These are phyloP conservation scores for Medicago truncatula DNA, from an alignment of 306 rosid species.

Conservation along the genomic window DNA sequence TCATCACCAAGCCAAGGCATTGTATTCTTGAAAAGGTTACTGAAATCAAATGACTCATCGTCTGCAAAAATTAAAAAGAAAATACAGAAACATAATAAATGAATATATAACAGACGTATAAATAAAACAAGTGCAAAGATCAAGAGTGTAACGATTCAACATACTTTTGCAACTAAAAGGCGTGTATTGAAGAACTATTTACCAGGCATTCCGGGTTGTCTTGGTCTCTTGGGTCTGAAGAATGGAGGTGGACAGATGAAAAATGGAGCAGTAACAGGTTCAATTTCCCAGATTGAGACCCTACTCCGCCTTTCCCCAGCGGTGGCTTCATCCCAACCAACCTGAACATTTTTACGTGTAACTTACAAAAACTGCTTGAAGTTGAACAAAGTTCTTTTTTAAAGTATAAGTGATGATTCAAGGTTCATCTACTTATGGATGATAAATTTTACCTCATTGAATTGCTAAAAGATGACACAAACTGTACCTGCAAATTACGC, in stretches of 20 bases:
- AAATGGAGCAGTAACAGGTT: constrained; percentile 97
- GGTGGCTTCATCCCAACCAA: constrained; percentile 99
- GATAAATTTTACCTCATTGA: not conserved
- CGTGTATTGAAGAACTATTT: constrained; percentile 4
- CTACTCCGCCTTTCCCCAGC: constrained; percentile 90
- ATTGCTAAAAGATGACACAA: constrained; percentile 19
- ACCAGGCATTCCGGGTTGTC: constrained; percentile 97
- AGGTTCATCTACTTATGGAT: constrained; percentile 22
- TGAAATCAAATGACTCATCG: constrained; percentile 75
- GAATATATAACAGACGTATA: not conserved
- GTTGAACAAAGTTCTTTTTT: constrained; percentile 10
- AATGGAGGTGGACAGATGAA: constrained; percentile 94
- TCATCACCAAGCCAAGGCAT: constrained; percentile 95
- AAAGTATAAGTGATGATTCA: constrained; percentile 7
- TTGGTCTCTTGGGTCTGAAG: constrained; percentile 82
- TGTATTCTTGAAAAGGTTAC: constrained; percentile 70
- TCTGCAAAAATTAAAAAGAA: constrained; percentile 49
- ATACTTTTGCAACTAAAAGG: constrained; percentile 16
- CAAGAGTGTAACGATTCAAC: not conserved
- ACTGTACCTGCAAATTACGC: constrained; percentile 90
- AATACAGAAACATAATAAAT: not conserved
- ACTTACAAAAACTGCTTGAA: constrained; percentile 4
- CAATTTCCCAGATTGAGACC: constrained; percentile 97
- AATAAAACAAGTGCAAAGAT: constrained; percentile 15
- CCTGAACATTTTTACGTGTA: constrained; percentile 51